Base-by-base conservation (phyloP, 129 eudicot species). In the Ambrosia trifida region DNA sequence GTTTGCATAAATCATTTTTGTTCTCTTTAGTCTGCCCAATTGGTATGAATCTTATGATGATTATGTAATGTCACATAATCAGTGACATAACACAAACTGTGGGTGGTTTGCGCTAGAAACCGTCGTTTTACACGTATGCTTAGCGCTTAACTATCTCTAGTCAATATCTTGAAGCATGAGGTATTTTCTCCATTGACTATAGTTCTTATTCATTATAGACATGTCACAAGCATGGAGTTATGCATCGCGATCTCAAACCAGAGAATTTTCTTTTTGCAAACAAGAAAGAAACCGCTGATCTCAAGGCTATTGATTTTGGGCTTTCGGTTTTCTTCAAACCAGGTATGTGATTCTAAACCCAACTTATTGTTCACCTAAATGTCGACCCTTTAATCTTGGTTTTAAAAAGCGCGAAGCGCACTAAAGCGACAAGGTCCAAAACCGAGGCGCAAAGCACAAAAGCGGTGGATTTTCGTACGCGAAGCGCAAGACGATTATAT, bases 191-290 rank as follows among this genome's bases (percentile, higher is more conserved):
- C 4, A 31, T 30, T 67, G 43, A 67, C 51, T 68, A n/a, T 44
- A 67, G 44, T 43, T 77, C 52, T 20, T 75, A 41, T 75, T 63
- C 64, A 38, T 64, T 73, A 77, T 50, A 88, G 95, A 67, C 73
- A 68, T 88, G 96, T 72, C 96, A 90, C 74, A 76, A 12, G 68
- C 82, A 87, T 17, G 97, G 91, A 51, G 97, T 90, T 59, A 85
- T 90, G 89, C 97, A 90, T 74, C 97, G 97, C 33, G 97, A 90
- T 87, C 94, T 89, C 72, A 89, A 89, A 75, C 96, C 96, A 2
- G 96, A 89, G 71, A 89, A 89, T 76, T 89, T 89, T 79, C 92
- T 89, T 60, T 89, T 89, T 31, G 88, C 90, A 30, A 90, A 87
- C 75, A 87, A 85, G 83, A 90, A 90, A 72, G 97, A 90, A 83